These are phyloP conservation scores for Apiotrichum sp. DNA, from an alignment of 1,284 basidiomycete genomes.

Conservation along the genomic window DNA sequence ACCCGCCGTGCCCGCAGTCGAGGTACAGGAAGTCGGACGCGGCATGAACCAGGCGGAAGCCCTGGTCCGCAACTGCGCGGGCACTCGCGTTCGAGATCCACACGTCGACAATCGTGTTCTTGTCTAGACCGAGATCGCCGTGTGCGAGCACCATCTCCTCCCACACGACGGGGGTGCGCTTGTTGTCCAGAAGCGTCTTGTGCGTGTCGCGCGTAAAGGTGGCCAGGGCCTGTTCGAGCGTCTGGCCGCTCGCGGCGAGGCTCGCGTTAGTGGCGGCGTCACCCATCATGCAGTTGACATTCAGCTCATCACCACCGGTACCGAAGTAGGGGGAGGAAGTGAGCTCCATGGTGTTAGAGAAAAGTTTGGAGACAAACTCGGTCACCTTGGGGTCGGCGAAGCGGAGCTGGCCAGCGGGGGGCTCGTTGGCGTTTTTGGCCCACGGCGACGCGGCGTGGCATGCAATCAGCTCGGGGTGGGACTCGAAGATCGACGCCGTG, in stretches of 20 bases:
- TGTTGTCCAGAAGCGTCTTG: conserved; percentile 46
- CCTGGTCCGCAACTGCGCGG: conserved; percentile 55
- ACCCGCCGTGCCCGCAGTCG: conserved; percentile 72
- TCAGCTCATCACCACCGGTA: conserved; percentile 79
- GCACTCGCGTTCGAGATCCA: conserved; percentile 67
- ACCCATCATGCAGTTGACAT: conserved; percentile 60
- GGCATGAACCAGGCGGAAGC: conserved; percentile 60
- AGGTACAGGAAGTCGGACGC: conserved; percentile 72
- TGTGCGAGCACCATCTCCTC: conserved; percentile 52
- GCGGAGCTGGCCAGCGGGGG: conserved; percentile 73
- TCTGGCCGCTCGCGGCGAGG: conserved; percentile 52
- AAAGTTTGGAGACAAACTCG: conserved; percentile 52
- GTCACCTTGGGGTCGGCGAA: conserved; percentile 53
- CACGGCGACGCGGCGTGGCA: conserved; percentile 62
- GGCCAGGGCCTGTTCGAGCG: conserved; percentile 60
- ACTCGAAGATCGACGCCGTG: conserved; percentile 59
- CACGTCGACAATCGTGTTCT: conserved; percentile 63
- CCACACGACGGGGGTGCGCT: conserved; percentile 65
- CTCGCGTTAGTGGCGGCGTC: conserved; percentile 57
- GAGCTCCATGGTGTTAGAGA: conserved; percentile 36
- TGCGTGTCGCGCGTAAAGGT: conserved; percentile 59
- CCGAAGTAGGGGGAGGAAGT: conserved; percentile 55
- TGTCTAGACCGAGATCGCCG: conserved; percentile 55
- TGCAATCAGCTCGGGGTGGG: conserved; percentile 67
- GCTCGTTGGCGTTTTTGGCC: conserved; percentile 51